Evolutionary conservation across 2,329 filamentous ascomycete species (phyloP).

Genomic region (Aureobasidium subglaciale): DNA sequence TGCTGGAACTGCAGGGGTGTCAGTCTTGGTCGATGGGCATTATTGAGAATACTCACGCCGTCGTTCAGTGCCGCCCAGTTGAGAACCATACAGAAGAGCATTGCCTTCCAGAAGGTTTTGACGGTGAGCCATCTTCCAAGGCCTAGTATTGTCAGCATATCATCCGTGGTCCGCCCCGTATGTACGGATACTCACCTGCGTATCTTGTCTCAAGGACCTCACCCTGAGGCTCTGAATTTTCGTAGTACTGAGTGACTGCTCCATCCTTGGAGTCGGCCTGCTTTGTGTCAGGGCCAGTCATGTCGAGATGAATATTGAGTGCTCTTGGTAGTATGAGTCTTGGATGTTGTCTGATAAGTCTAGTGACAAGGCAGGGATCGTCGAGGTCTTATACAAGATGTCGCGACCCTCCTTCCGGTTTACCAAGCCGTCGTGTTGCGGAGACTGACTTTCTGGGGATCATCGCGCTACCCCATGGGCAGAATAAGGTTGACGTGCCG

Average conservation of each 20-base stretch:
- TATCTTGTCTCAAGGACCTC: conserved; percentile 8
- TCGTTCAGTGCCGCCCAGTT: conserved; percentile 20
- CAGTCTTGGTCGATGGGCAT: background rate
- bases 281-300: background rate
- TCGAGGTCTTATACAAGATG: background rate
- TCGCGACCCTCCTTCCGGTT: background rate
- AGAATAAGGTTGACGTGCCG: background rate
- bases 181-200: background rate
- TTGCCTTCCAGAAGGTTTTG: conserved; percentile 19
- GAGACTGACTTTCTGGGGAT: conserved; percentile 1
- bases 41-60: conserved; percentile 6
- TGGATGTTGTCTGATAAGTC: background rate
- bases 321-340: too few relatives aligned
- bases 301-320: background rate
- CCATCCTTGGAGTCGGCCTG: background rate
- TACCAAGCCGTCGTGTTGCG: background rate
- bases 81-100: conserved; percentile 19
- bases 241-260: background rate
- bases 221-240: background rate
- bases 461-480: background rate
- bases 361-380: background rate
- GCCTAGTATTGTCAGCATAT: conserved; percentile 10
- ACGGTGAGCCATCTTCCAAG: conserved; percentile 18
- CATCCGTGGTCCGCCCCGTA: background rate
- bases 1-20: conserved; percentile 16